A percentile compares a stretch with the other conserved stretches of the same genome.
Evolutionary conservation across 352 stramenopile species (phyloP).

Genomic region (Halophytophthora batemanensis): DNA sequence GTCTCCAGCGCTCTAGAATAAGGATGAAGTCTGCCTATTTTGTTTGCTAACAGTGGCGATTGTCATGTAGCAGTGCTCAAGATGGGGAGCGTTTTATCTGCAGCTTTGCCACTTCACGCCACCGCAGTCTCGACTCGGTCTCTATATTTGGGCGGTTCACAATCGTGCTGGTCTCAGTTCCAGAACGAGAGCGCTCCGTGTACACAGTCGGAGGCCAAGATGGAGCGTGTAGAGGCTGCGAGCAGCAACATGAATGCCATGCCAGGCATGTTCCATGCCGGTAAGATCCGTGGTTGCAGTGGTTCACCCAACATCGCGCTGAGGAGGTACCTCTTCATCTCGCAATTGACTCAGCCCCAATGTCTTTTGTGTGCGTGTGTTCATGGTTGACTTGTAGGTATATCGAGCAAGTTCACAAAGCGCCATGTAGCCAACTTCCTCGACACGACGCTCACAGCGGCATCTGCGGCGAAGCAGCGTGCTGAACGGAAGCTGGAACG

Average conservation of each 20-base stretch:
- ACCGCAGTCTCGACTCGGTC: neutral
- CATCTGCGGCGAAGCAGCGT: constrained; percentile 62
- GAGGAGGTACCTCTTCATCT: neutral
- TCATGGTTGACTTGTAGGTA: constrained; percentile 35
- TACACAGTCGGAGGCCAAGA: constrained; percentile 8
- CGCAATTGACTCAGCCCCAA: neutral
- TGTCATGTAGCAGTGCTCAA: no score
- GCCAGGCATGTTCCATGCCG: constrained; percentile 37
- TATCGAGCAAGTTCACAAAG: constrained; percentile 85
- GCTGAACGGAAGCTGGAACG: constrained; percentile 60
- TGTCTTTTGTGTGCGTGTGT: neutral
- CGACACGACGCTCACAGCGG: constrained; percentile 69
- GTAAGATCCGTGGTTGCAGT: constrained; percentile 9
- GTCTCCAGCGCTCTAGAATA: no score
- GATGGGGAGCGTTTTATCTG: no score
- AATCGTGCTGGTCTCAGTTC: constrained; percentile 7
- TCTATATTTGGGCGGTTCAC: constrained; percentile 30
- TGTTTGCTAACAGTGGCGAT: no score
- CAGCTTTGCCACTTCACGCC: no score
- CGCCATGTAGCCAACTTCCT: constrained; percentile 64
- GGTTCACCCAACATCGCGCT: neutral
- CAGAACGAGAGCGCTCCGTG: neutral
- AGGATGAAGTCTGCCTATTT: no score
- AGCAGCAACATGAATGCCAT: constrained; percentile 26
- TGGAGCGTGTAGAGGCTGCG: constrained; percentile 35